Conservation (phyloP, 2,329 filamentous ascomycete species). For the Colletotrichum sp. region DNA sequence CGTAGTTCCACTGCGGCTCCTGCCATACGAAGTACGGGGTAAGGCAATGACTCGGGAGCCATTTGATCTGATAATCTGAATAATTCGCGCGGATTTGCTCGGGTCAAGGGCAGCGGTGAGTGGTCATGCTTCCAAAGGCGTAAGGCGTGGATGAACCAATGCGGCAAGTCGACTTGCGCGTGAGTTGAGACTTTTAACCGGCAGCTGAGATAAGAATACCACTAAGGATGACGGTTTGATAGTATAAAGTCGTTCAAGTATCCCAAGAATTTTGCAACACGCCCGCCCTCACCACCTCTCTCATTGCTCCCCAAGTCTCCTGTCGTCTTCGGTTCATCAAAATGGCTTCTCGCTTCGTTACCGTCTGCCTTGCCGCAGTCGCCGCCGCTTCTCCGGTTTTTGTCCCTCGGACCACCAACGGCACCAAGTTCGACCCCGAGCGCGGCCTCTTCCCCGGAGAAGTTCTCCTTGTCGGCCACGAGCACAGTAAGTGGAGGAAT, state of each 20-base stretch:
- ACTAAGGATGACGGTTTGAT: neutral
- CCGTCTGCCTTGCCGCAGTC: neutral
- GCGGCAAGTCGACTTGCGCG: neutral
- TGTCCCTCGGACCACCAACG: neutral
- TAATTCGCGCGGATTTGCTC: neutral
- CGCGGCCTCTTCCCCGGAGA: neutral
- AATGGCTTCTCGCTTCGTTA: neutral
- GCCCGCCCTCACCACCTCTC: neutral
- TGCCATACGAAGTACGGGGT: neutral
- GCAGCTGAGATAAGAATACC: neutral
- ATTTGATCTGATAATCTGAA: neutral
- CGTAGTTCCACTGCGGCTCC: neutral
- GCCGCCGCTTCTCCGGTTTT: neutral
- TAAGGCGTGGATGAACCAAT: neutral
- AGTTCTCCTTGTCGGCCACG: neutral
- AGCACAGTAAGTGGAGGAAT: neutral
- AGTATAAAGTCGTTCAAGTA: neutral
- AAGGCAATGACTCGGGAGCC: neutral
- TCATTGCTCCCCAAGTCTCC: neutral
- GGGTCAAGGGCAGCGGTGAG: neutral
- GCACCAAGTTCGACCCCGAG: neutral
- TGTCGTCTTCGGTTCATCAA: neutral
- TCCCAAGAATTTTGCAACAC: neutral
- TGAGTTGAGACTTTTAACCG: neutral
- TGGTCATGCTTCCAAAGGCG: neutral